Percentiles rank a stretch among this genome's conserved stretches.
phyloP scores from a whole-genome alignment of 352 stramenopile genomes.

The Pythium graminicola region DNA sequence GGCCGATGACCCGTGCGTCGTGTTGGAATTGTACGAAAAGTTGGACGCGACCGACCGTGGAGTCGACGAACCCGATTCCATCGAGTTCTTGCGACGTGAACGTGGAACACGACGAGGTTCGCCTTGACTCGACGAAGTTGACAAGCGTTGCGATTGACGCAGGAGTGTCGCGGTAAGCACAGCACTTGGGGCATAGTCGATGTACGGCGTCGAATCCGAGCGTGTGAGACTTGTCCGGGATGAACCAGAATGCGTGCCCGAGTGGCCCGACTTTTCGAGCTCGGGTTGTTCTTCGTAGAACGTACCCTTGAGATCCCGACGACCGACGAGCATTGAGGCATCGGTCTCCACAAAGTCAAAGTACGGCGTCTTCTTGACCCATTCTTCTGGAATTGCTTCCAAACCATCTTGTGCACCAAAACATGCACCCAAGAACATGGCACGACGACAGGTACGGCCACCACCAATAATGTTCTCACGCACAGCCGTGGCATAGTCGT shows the following conservation, averaged over 20 bases:
- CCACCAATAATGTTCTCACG: constrained; percentile 80
- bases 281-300: constrained; percentile 39
- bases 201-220: constrained; percentile 38
- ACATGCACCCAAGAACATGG: constrained; percentile 79
- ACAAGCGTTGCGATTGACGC: constrained; percentile 20
- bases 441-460: constrained; percentile 62
- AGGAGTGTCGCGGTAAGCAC: constrained; percentile 41
- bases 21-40: constrained; percentile 69
- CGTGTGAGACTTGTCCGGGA: constrained; percentile 17
- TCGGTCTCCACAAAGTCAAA: constrained; percentile 78
- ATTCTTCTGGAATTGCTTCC: constrained; percentile 57
- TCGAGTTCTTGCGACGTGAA: constrained; percentile 45
- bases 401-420: constrained; percentile 71
- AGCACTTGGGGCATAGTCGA: constrained; percentile 45
- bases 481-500: constrained; percentile 70
- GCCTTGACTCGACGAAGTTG: constrained; percentile 9
- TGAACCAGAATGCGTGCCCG: too few species aligned
- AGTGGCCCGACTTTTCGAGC: constrained; percentile 25
- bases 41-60: constrained; percentile 66
- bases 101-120: background rate
- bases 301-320: constrained; percentile 51
- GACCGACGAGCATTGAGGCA: constrained; percentile 52
- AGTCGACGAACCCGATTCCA: constrained; percentile 55
- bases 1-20: constrained; percentile 57
- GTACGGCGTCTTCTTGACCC: constrained; percentile 77